Conservation (phyloP, 2,329 filamentous ascomycete species). For the Paecilomyces variotii region DNA sequence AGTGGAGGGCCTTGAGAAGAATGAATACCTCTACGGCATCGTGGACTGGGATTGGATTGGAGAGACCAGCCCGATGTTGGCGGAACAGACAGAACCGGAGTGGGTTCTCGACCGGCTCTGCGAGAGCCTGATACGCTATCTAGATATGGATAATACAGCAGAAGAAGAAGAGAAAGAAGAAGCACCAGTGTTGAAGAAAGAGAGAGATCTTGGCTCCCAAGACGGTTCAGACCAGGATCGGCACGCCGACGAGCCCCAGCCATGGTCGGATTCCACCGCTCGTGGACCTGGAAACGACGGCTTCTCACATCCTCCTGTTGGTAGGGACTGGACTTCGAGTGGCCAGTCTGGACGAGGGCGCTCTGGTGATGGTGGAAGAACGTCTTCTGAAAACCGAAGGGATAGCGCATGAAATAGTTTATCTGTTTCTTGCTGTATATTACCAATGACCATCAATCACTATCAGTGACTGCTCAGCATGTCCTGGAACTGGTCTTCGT, state of each 20-base stretch:
- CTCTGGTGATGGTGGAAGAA: neutral
- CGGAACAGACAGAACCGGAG: constrained; percentile 54
- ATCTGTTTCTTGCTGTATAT: neutral
- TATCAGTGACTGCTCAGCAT: neutral
- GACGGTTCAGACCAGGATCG: constrained; percentile 2
- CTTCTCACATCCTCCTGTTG: neutral
- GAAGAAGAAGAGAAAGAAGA: constrained; percentile 2
- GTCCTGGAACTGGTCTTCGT: neutral
- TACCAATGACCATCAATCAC: neutral
- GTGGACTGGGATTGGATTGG: constrained; percentile 68
- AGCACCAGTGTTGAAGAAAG: constrained; percentile 13
- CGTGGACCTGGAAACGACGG: neutral
- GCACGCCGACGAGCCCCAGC: neutral
- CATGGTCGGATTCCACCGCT: neutral
- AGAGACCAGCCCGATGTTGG: constrained; percentile 59
- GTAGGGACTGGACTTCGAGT: neutral
- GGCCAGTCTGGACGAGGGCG: neutral
- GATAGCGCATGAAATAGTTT: neutral
- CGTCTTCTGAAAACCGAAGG: neutral
- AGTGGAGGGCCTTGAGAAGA: constrained; percentile 25
- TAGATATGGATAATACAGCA: constrained; percentile 9
- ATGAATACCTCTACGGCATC: constrained; percentile 51
- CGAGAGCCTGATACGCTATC: constrained; percentile 51
- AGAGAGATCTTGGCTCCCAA: constrained; percentile 16
- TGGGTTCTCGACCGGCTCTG: constrained; percentile 60